Percentiles rank a stretch among this genome's conserved stretches.
Conservation (phyloP, 2,329 filamentous ascomycete genomes). For the Zymoseptoria pseudotritici region DNA sequence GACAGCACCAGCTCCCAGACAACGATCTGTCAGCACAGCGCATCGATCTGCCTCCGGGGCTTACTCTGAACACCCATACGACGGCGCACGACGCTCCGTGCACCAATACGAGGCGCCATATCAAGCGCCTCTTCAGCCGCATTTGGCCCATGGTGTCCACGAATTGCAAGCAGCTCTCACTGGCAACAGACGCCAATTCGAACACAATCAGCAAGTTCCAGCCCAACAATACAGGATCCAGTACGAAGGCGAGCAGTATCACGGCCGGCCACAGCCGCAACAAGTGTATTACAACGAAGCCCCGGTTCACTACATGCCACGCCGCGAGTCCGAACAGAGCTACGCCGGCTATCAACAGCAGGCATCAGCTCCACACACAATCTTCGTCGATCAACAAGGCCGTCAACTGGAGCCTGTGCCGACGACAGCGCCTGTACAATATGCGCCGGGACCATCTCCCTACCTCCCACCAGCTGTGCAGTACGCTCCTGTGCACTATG, state of each 20-base stretch:
- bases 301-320: slow-evolving; percentile 20
- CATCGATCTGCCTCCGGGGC: slow-evolving; percentile 2
- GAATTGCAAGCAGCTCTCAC: slow-evolving; percentile 15
- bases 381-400: slow-evolving; percentile 31
- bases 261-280: slow-evolving; percentile 10
- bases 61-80: neutral
- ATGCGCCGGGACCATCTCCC: neutral
- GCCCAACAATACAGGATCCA: slow-evolving; percentile 19
- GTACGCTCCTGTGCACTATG: neutral
- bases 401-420: slow-evolving; percentile 23
- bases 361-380: slow-evolving; percentile 16
- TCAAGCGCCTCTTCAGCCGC: slow-evolving; percentile 1
- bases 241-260: slow-evolving; percentile 19
- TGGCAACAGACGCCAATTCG: slow-evolving; percentile 14
- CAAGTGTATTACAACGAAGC: slow-evolving; percentile 10
- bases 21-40: slow-evolving; percentile 1
- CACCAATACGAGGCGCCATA: slow-evolving; percentile 11
- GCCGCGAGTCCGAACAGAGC: slow-evolving; percentile 12
- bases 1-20: slow-evolving; percentile 12
- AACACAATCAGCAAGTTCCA: slow-evolving; percentile 18
- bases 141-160: slow-evolving; percentile 1
- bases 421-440: neutral
- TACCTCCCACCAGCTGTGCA: neutral
- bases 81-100: slow-evolving; percentile 8
- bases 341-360: slow-evolving; percentile 17